Evolutionary conservation across 441 rosid genomes (phyloP), one percentile per base, ranked within the genome.

Genomic region (Adansonia madagascariensis): DNA sequence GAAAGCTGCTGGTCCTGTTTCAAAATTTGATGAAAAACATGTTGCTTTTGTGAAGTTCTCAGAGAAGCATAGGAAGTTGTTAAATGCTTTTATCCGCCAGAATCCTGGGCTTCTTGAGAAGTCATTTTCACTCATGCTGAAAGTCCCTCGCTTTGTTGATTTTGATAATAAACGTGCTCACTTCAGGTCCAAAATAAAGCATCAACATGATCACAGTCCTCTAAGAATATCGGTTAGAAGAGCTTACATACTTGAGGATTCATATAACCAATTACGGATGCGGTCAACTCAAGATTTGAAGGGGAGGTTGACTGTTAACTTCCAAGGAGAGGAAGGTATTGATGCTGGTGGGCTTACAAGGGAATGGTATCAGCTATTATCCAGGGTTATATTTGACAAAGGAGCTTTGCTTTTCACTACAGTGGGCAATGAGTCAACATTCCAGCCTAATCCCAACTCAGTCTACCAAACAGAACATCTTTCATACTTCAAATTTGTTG

Each of bases 281-380:
- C 86, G 95, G 73, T 84, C 97, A 77, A 87, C 88, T 59, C 89
- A 85, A 74, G 99, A 95, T 83, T 80, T 95, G 85, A 95, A 91
- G 86, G 99, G 99, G 77, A 88, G 99, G 83, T 80, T 93, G 81
- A 95, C 91, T 65, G 97, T 95, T 73, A 91, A 93, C 77, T 95
- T 95, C 84, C 99, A 95, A 88, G 97, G 98, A 77, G 98, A 95
- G 84, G 95, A 92, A 85, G 99, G 98, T 61, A 91, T 95, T 82
- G 99, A 95, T 88, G 99, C 99, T 0, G 98, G 99, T 81, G 99
- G 99, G 60, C 98, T 95, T 80, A 92, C 99, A 60, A 90, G 99
- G 88, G 99, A 95, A 86, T 95, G 98, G 99, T 95, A 95, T 87
- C 99, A 95, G 84, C 83, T 93, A 78, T 80, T 95, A 73, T 95